phyloP scores from a whole-genome alignment of 768 basidiomycete species.

The Tulasnella sp. region DNA sequence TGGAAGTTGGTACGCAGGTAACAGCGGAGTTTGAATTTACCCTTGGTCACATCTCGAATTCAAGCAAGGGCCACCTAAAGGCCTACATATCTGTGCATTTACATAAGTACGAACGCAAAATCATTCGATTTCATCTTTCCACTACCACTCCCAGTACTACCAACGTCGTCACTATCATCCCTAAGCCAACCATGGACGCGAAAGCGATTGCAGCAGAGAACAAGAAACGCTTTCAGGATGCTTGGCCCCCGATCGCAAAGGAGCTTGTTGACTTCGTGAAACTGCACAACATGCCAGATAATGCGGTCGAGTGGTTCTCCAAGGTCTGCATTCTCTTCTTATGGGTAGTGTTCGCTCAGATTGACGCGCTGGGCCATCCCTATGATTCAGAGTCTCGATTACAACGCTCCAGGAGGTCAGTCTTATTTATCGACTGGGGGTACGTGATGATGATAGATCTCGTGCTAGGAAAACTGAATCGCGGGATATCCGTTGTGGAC shows the following conservation, averaged over 20 bases:
- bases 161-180: not conserved
- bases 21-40: not conserved
- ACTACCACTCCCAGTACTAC: not conserved
- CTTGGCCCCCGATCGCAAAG: constrained; percentile 58
- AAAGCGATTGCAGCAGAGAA: constrained; percentile 14
- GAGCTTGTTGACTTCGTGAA: constrained; percentile 63
- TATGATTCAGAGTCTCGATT: constrained; percentile 56
- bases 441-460: not conserved
- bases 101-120: not conserved
- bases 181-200: constrained; percentile 1
- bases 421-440: not conserved
- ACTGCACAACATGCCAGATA: constrained; percentile 64
- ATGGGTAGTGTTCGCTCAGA: not conserved
- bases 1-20: not conserved
- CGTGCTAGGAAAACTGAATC: constrained; percentile 72
- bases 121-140: constrained; percentile 3
- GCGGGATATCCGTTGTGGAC: constrained; percentile 92
- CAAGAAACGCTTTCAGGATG: constrained; percentile 48
- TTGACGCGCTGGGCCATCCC: not conserved
- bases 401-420: constrained; percentile 75
- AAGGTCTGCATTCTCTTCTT: constrained; percentile 39
- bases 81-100: too few species aligned
- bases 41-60: not conserved
- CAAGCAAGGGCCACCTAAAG: not conserved
- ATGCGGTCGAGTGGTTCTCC: constrained; percentile 75